These are phyloP conservation scores for Marasmius fiardii DNA, from an alignment of 1,284 basidiomycete genomes.

Conservation along the genomic window DNA sequence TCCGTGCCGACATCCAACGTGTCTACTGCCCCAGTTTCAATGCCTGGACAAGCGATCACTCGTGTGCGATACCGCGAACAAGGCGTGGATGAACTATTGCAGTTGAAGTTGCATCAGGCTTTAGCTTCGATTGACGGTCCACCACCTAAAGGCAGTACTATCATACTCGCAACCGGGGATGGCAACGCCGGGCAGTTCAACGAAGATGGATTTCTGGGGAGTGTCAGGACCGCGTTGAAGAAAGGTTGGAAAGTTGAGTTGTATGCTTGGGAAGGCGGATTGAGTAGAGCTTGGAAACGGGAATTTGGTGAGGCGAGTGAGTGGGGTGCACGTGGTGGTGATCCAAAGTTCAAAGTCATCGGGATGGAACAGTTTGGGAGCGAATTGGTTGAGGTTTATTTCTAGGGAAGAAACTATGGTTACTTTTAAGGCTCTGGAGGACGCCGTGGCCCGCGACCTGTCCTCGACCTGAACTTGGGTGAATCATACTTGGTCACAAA, in stretches of 20 bases:
- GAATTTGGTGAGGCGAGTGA: neutral
- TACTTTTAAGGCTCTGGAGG: no score
- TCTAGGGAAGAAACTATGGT: conserved; percentile 3
- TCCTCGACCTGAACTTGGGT: no score
- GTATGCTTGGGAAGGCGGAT: conserved; percentile 79
- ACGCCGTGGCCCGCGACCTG: no score
- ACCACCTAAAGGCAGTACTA: conserved; percentile 62
- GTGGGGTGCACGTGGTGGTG: conserved; percentile 14
- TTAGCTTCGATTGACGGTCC: conserved; percentile 64
- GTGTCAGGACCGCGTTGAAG: conserved; percentile 76
- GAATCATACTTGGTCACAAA: no score
- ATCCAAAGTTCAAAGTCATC: conserved; percentile 45
- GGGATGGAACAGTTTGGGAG: conserved; percentile 61
- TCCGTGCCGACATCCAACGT: conserved; percentile 8
- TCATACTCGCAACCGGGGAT: conserved; percentile 87
- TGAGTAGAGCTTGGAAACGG: conserved; percentile 44
- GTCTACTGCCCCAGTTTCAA: conserved; percentile 11
- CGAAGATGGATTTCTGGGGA: conserved; percentile 83
- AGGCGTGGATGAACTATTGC: conserved; percentile 84
- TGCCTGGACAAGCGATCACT: conserved; percentile 2
- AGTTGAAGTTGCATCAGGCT: conserved; percentile 83
- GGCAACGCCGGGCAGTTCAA: conserved; percentile 87
- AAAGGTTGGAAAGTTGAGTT: conserved; percentile 87
- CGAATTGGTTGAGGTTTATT: conserved; percentile 42
- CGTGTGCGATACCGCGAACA: conserved; percentile 70